Conservation (phyloP, 805 yeast genomes). For the Saccharomycopsis sp. region DNA sequence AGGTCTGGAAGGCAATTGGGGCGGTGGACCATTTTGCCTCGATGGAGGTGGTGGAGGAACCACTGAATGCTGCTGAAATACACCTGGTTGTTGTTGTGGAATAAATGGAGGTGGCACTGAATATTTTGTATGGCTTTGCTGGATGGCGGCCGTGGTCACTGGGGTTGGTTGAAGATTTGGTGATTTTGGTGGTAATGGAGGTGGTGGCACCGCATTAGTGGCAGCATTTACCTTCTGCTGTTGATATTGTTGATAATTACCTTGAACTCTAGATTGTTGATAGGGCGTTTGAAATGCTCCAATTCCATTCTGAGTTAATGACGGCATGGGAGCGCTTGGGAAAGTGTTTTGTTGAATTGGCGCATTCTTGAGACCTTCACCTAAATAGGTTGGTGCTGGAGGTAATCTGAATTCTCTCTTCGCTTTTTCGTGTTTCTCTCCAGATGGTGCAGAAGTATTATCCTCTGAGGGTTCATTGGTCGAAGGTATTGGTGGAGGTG, state of each 20-base stretch:
- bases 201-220: constrained; percentile 13
- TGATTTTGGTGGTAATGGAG: constrained; percentile 19
- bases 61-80: neutral
- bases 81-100: constrained; percentile 3
- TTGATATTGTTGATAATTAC: constrained; percentile 12
- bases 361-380: constrained; percentile 9
- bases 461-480: neutral
- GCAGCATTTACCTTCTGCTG: constrained; percentile 12
- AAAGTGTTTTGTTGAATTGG: neutral
- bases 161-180: constrained; percentile 3
- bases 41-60: constrained; percentile 5
- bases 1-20: constrained; percentile 9
- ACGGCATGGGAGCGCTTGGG: constrained; percentile 6
- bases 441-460: neutral
- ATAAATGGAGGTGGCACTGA: constrained; percentile 3
- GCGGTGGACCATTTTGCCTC: constrained; percentile 3
- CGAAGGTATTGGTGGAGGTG: constrained; percentile 5
- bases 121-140: no score
- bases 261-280: constrained; percentile 9
- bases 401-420: constrained; percentile 9
- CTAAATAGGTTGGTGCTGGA: constrained; percentile 19
- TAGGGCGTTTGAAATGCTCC: constrained; percentile 8
- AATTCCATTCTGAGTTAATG: neutral
- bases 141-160: neutral
- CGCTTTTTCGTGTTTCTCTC: neutral